Conservation (phyloP, 441 rosid genomes). For the Mallotus repandus region DNA sequence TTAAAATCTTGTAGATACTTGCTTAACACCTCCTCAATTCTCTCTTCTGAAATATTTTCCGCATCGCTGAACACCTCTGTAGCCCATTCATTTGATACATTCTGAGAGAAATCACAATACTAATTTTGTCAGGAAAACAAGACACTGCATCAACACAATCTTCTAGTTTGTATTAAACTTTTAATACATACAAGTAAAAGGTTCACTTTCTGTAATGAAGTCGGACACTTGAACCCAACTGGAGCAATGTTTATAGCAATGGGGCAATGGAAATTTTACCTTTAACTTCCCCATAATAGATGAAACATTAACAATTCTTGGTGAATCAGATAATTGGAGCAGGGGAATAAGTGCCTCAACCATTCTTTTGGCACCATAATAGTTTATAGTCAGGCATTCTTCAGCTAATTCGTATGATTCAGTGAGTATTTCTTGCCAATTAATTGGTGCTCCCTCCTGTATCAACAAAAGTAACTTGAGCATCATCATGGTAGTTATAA, state of each 20-base stretch:
- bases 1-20: constrained; percentile 34
- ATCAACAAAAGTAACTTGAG: constrained; percentile 2
- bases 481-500: not conserved
- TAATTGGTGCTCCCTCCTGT: constrained; percentile 3
- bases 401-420: constrained; percentile 28
- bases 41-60: constrained; percentile 37
- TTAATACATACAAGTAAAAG: no score
- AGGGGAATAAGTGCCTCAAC: constrained; percentile 27
- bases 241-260: not conserved
- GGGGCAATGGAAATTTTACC: constrained; percentile 4
- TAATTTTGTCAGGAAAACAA: no score
- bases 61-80: constrained; percentile 28
- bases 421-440: not conserved
- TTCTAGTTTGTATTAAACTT: no score
- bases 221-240: not conserved
- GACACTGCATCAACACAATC: no score
- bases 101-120: constrained; percentile 12
- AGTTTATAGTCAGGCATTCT: constrained; percentile 37
- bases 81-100: constrained; percentile 29
- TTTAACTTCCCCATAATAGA: constrained; percentile 23
- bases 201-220: no score
- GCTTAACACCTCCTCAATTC: constrained; percentile 30
- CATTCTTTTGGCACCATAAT: constrained; percentile 38
- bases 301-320: constrained; percentile 42
- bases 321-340: constrained; percentile 36